Evolutionary conservation across 805 yeast species (phyloP).

Genomic region (Suhomyces tanzawaensis): DNA sequence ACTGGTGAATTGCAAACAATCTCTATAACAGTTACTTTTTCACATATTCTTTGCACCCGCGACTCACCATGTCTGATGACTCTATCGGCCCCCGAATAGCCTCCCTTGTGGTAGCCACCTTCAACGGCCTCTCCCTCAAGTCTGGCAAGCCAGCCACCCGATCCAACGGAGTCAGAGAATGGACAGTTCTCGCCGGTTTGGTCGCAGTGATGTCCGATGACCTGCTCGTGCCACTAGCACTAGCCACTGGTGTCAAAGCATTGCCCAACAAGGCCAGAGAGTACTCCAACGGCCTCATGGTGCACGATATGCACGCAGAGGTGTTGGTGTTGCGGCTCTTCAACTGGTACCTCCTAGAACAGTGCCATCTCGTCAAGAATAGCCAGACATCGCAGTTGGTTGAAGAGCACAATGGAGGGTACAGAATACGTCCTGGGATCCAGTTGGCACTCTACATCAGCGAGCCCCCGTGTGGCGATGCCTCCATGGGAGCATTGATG

Average conservation of each 20-base stretch:
- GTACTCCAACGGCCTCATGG: conserved; percentile 52
- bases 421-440: conserved; percentile 32
- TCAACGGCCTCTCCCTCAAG: conserved; percentile 25
- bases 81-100: too few relatives aligned
- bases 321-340: conserved; percentile 69
- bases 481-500: conserved; percentile 52
- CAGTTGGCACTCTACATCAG: conserved; percentile 61
- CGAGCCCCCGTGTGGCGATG: conserved; percentile 90
- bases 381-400: conserved; percentile 13
- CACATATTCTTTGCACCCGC: too few relatives aligned
- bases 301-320: conserved; percentile 94
- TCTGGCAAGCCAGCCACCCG: conserved; percentile 59
- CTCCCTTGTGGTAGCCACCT: conserved; percentile 22
- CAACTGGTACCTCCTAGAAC: conserved; percentile 57
- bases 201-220: conserved; percentile 41
- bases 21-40: too few relatives aligned
- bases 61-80: too few relatives aligned
- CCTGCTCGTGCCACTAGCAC: conserved; percentile 37
- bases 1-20: too few relatives aligned
- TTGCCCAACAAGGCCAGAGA: conserved; percentile 52
- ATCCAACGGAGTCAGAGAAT: conserved; percentile 68
- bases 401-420: conserved; percentile 18
- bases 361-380: conserved; percentile 28
- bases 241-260: conserved; percentile 84
- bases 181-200: conserved; percentile 81